Evolutionary conservation across 306 rosid species (phyloP).

Genomic region (Arachis stenosperma): DNA sequence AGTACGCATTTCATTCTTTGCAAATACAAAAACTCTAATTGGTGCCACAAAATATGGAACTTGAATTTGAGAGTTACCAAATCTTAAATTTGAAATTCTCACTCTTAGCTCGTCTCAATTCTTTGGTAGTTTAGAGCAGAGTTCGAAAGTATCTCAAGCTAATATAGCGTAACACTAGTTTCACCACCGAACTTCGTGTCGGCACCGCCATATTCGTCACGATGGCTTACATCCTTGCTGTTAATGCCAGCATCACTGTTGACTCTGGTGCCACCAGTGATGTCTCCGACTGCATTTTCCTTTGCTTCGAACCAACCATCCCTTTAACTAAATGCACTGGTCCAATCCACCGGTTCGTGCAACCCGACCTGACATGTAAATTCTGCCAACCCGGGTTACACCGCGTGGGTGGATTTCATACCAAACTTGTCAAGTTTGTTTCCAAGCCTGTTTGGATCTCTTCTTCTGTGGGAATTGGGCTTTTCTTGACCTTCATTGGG

Average conservation of each 20-base stretch:
- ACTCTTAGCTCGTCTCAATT: constrained; percentile 50
- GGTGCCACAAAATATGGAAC: neutral
- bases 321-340: constrained; percentile 45
- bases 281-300: constrained; percentile 61
- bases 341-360: constrained; percentile 43
- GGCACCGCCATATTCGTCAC: constrained; percentile 91
- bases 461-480: constrained; percentile 85
- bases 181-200: constrained; percentile 91
- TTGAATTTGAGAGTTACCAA: neutral
- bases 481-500: constrained; percentile 85
- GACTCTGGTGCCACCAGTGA: constrained; percentile 85
- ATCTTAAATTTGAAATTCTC: neutral
- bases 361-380: constrained; percentile 60
- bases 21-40: neutral
- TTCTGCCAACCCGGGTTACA: constrained; percentile 84
- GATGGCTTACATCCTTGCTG: constrained; percentile 95
- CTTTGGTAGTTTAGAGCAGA: constrained; percentile 43
- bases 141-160: constrained; percentile 75
- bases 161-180: constrained; percentile 64
- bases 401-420: constrained; percentile 67
- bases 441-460: constrained; percentile 80
- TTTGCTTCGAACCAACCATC: constrained; percentile 61
- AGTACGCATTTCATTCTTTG: neutral
- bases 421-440: constrained; percentile 77
- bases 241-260: constrained; percentile 79